Evolutionary conservation across 176 grass and related monocot species (phyloP), one percentile per base, ranked within the genome.

Genomic region (Chloris gayana): DNA sequence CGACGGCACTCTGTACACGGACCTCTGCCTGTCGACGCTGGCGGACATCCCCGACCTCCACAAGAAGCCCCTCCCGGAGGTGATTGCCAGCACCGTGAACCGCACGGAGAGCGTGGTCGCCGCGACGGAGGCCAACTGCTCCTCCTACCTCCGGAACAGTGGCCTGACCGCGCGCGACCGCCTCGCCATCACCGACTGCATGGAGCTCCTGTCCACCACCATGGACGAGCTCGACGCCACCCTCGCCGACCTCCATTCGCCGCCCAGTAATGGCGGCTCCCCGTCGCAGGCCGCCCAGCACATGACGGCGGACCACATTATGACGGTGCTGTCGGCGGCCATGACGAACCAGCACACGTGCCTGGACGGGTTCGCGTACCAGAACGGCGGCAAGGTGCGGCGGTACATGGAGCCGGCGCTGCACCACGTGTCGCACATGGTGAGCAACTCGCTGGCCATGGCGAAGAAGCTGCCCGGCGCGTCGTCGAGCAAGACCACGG

Each of bases 361-460:
- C 67, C 91, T 97, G 3, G 94, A 94, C 12, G 91, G 94, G 45
- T 87, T 97, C 64, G 18, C 71, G 13, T 86, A 85, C 80, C 83
- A 86, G 60, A 80, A 81, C 70, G 72, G 83, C 9, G 78, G 78
- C 2, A 21, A 29, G 9, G 75, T 83, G 54, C 87, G 85, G 1
- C 76, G 4, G 0, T 90, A 87, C 83, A 90, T 97, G 31, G n/a
- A 94, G 76, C 63, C 61, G 0, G 26, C 57, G 12, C 14, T 90
- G 68, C 42, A 70, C 35, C 89, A 90, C 68, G 87, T 92, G 0
- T 82, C 91, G 5, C 64, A 6, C 51, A 86, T 97, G 82, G 89
- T 94, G 24, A 94, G 91, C 87, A 94, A 97, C 91, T 90, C 91
- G 49, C 90, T 97, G 35, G 91, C 94, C 82, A 90, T 97, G 91